Evolutionary conservation across 257 asterid species (phyloP), one percentile per base, ranked within the genome.

Genomic region (Apocynum venetum): DNA sequence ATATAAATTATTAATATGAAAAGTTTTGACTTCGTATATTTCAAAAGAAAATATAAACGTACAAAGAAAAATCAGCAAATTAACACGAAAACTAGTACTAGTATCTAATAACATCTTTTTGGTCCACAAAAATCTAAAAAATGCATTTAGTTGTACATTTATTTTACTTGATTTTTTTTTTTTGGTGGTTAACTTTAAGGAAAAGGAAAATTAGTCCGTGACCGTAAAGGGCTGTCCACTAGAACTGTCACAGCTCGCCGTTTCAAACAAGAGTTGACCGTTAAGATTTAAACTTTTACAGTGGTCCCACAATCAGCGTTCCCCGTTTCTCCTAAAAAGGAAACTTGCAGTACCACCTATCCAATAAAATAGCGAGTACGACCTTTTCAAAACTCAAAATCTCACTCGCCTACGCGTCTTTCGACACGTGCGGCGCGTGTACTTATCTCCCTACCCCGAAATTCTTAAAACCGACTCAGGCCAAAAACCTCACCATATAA

Each of bases 341-440:
- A 15, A 7, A 15, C 72, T 19, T 1, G 59, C 11, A 65, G 0
- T n/a, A 59, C n/a, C 40, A 61, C 68, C 40, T 31, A 8, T 17
- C 76, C 76, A 72, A 72, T 72, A 46, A 36, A 6, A 52, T 11
- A 17, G 65, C 64, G 65, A 72, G 49, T 72, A 72, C 12, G 35
- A 15, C 51, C 5, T 5, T 17, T 31, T n/a, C 17, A 67, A 0
- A 3, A 4, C 12, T 51, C 31, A 25, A 38, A 6, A 13, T 1
- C 36, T 41, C 51, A 6, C 36, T 41, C 12, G 4, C 36, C 11
- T 19, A 10, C 68, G 9, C 68, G 31, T 8, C 38, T 47, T 25
- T 20, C 20, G 25, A 72, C 41, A 13, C 76, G 76, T 10, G 6
- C 2, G 10, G 76, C 76, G 59, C 60, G 60, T 49, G 59, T 1